These are phyloP conservation scores for Aspergillus pseudonomiae DNA, from an alignment of 2,329 filamentous ascomycete genomes.

Conservation along the genomic window DNA sequence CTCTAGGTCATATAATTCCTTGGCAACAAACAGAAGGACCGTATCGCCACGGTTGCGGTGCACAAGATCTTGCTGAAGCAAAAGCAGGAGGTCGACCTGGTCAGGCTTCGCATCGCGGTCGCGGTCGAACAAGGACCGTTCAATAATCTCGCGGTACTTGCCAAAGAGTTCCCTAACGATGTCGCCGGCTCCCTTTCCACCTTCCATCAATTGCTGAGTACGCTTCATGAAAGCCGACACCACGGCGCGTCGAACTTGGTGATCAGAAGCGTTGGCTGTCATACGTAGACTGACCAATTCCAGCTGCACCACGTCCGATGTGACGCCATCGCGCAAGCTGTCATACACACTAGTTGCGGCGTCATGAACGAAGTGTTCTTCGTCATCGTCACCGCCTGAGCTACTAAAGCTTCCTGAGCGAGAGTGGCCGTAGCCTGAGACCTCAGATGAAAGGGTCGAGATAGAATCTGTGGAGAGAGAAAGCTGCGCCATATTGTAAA, in stretches of 20 bases:
- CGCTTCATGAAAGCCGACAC: conserved; percentile 83
- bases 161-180: conserved; percentile 67
- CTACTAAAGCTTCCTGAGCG: conserved; percentile 74
- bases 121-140: conserved; percentile 62
- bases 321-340: conserved; percentile 71
- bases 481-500: conserved; percentile 56
- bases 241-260: conserved; percentile 83
- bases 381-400: conserved; percentile 66
- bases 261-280: conserved; percentile 84
- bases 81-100: conserved; percentile 82
- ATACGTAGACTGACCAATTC: conserved; percentile 94
- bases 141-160: conserved; percentile 64
- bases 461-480: conserved; percentile 58
- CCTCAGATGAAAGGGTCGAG: conserved; percentile 64
- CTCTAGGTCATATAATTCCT: conserved; percentile 83
- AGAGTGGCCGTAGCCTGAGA: conserved; percentile 55
- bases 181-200: conserved; percentile 62
- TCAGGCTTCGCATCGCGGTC: conserved; percentile 60
- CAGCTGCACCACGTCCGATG: conserved; percentile 83
- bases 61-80: conserved; percentile 78
- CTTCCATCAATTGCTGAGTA: conserved; percentile 69
- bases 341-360: conserved; percentile 86
- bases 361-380: conserved; percentile 78
- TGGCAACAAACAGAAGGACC: conserved; percentile 76
- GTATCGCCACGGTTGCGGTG: conserved; percentile 65